These are phyloP conservation scores for Claviceps monticola DNA, from an alignment of 2,329 filamentous ascomycete species.

Conservation along the genomic window DNA sequence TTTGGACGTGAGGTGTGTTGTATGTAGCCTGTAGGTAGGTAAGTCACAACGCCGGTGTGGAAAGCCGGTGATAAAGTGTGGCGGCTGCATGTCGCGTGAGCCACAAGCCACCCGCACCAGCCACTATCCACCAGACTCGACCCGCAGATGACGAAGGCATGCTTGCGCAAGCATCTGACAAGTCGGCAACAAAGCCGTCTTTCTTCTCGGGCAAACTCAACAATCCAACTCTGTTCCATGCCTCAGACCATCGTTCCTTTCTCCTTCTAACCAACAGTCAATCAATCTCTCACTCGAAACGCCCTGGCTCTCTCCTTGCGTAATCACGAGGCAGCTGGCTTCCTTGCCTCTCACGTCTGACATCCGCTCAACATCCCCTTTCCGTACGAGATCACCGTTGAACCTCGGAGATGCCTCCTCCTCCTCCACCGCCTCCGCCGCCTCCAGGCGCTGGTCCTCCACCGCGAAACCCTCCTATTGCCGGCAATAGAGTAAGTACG, in stretches of 20 bases:
- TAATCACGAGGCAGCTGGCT: neutral
- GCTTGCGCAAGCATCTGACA: slow-evolving; percentile 6
- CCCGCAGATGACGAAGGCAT: slow-evolving; percentile 10
- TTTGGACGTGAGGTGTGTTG: too few relatives aligned
- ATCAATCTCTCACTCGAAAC: neutral
- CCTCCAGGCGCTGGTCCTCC: slow-evolving; percentile 32
- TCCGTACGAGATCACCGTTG: neutral
- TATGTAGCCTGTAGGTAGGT: too few relatives aligned
- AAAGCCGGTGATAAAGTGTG: neutral
- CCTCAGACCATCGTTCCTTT: neutral
- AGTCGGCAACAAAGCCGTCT: neutral
- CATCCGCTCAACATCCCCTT: neutral
- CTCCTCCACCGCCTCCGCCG: slow-evolving; percentile 45
- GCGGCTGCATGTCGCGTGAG: neutral
- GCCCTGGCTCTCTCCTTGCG: neutral
- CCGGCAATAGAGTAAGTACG: slow-evolving; percentile 48
- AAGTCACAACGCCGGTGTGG: too few relatives aligned
- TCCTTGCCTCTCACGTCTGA: neutral
- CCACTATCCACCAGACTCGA: neutral
- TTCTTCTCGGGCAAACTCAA: neutral
- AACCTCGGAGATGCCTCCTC: slow-evolving; percentile 25
- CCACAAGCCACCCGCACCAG: neutral
- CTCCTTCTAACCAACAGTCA: neutral
- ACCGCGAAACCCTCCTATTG: slow-evolving; percentile 39
- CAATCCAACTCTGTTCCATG: neutral